Base-by-base conservation (phyloP, 2,329 filamentous ascomycete species). In the Myriosclerotinia curreyana region DNA sequence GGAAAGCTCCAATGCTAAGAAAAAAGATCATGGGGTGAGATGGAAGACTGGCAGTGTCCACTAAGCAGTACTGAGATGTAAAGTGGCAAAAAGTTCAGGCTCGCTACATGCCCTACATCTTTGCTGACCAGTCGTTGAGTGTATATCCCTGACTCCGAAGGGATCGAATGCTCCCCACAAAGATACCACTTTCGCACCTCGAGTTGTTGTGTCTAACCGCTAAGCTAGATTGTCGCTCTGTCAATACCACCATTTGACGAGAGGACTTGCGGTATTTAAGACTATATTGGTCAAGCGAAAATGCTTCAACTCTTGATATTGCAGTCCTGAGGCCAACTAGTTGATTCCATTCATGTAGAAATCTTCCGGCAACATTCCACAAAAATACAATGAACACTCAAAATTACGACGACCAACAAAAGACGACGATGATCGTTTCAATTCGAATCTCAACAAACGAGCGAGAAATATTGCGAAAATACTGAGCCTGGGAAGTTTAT, bases 131-230 rank as follows among this genome's bases (percentile, higher is more conserved):
- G 17, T 55, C 11, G 3, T 55, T 55, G 2, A 4, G 17, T 20
- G 53, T n/a, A 25, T 9, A 56, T 34, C 53, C 40, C 20, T 56
- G 53, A 34, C 53, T 56, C 11, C 20, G 53, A 34, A 56, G 40
- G 38, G 53, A 56, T 56, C 38, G 40, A 44, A 56, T 56, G 40
- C 53, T 56, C 53, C 52, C 40, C 20, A 56, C 53, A 44, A 44
- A 56, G 53, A 56, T 56, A 31, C 38, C 40, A 28, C 40, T 17
- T n/a, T 44, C 15, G 40, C 38, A 56, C 40, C 52, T 56, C 53
- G 53, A 56, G 25, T 56, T 44, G 38, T 44, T n/a, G 25, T 34
- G 20, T 15, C 40, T 56, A 31, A 44, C 25, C 12, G 9, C 44
- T 31, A 31, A 44, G 20, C 53, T 44, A 56, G 38, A 15, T 44